Conservation (phyloP, 768 basidiomycete species). For the Coprinopsis marcescibilis region DNA sequence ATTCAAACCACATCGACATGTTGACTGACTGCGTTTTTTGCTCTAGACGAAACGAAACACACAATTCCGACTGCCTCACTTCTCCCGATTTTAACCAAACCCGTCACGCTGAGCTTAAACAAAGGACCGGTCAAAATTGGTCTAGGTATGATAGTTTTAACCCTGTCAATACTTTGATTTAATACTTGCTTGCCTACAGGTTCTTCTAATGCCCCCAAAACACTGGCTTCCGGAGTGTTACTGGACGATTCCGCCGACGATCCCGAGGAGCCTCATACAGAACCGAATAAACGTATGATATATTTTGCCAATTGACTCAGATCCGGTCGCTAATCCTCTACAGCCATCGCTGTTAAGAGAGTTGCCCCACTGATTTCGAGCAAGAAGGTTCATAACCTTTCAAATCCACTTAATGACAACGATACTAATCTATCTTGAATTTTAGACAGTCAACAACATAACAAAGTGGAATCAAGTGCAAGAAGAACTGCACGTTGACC, state of each 20-base stretch:
- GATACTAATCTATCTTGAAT: conserved; percentile 9
- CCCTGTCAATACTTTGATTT: not conserved
- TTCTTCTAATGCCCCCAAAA: conserved; percentile 22
- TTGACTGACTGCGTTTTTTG: conserved; percentile 6
- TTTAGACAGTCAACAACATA: conserved; percentile 83
- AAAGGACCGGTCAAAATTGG: conserved; percentile 38
- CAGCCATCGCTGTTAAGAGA: conserved; percentile 49
- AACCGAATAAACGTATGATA: conserved; percentile 51
- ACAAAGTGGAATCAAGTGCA: conserved; percentile 97
- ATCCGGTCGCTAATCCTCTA: not conserved
- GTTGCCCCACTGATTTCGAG: conserved; percentile 80
- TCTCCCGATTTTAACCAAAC: conserved; percentile 73
- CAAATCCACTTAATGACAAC: conserved; percentile 4
- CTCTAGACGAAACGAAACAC: conserved; percentile 23
- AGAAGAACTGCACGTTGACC: conserved; percentile 53
- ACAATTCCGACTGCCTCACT: conserved; percentile 50
- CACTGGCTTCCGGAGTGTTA: conserved; percentile 58
- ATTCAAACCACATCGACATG: conserved; percentile 1
- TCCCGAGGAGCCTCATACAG: conserved; percentile 33
- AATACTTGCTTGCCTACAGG: not conserved
- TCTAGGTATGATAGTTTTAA: conserved; percentile 17
- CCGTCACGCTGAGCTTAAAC: conserved; percentile 72
- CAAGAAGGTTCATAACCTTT: conserved; percentile 57
- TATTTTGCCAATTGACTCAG: not conserved
- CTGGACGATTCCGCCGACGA: conserved; percentile 52